Percentiles rank a stretch among this genome's conserved stretches.
phyloP scores from a whole-genome alignment of 2,329 filamentous ascomycete species.

The Trichoderma endophyticum region DNA sequence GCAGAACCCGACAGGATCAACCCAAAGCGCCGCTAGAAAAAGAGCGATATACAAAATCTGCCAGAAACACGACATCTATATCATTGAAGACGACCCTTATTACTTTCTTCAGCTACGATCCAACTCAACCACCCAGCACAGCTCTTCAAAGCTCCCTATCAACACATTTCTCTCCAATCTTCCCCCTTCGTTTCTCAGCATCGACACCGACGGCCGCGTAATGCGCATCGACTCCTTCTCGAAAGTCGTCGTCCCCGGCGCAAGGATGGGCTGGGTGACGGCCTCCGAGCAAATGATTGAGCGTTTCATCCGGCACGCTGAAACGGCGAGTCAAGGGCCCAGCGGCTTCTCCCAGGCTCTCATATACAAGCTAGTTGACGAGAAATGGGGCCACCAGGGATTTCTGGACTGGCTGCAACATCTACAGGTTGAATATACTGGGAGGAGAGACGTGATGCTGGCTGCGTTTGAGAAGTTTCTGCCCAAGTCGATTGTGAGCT shows the following conservation, averaged over 20 bases:
- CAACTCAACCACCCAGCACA: constrained; percentile 41
- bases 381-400: constrained; percentile 88
- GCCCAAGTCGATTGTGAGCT: constrained; percentile 72
- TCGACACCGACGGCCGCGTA: constrained; percentile 84
- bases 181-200: constrained; percentile 68
- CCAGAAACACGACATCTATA: constrained; percentile 73
- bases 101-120: constrained; percentile 82
- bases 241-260: constrained; percentile 82
- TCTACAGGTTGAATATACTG: constrained; percentile 76
- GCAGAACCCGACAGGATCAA: constrained; percentile 81
- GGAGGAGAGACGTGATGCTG: constrained; percentile 71
- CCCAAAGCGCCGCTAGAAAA: constrained; percentile 62
- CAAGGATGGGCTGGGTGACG: constrained; percentile 84
- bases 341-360: constrained; percentile 80
- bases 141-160: constrained; percentile 56
- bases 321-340: constrained; percentile 83
- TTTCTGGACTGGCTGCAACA: constrained; percentile 88
- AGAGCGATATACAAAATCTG: constrained; percentile 68
- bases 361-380: constrained; percentile 85
- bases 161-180: constrained; percentile 66
- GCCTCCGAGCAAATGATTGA: constrained; percentile 81
- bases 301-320: constrained; percentile 75
- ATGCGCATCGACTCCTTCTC: constrained; percentile 91
- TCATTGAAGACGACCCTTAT: constrained; percentile 85
- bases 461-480: constrained; percentile 76